Evolutionary conservation across 2,329 filamentous ascomycete genomes (phyloP).

Genomic region (Nakataea oryzae): DNA sequence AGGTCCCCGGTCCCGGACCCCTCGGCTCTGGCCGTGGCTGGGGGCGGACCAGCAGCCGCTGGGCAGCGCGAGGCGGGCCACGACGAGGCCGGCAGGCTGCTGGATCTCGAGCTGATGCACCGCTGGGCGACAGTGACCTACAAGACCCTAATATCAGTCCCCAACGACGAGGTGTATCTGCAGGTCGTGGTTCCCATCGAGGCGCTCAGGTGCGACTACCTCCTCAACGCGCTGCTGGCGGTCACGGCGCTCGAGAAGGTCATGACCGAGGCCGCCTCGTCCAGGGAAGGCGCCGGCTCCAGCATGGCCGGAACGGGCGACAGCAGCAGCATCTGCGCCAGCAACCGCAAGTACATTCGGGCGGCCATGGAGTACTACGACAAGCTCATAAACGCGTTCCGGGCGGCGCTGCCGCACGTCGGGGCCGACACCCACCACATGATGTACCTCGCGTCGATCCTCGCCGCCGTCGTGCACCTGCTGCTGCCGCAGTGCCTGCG

Average conservation of each 20-base stretch:
- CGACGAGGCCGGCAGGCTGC: background rate
- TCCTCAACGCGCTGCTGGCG: slow-evolving; percentile 45
- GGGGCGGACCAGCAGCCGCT: background rate
- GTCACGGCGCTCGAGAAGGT: slow-evolving; percentile 4
- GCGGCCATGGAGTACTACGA: slow-evolving; percentile 2
- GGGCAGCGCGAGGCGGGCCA: background rate
- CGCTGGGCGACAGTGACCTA: slow-evolving; percentile 5
- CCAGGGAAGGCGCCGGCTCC: background rate
- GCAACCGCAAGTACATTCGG: background rate
- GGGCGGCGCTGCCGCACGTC: background rate
- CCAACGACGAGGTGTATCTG: slow-evolving; percentile 2
- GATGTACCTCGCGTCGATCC: background rate
- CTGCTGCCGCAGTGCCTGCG: slow-evolving; percentile 1
- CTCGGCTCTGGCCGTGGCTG: too few relatives aligned
- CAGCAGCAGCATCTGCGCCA: background rate
- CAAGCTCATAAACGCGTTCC: background rate
- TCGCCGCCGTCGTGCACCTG: slow-evolving; percentile 2
- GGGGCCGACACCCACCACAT: slow-evolving; percentile 1
- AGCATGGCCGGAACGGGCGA: background rate
- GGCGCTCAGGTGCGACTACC: background rate
- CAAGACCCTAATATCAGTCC: slow-evolving; percentile 2
- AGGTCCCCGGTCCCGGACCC: background rate
- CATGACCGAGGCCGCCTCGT: background rate
- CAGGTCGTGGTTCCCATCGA: slow-evolving; percentile 1
- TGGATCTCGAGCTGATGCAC: slow-evolving; percentile 6